Conservation (phyloP, 345 rosid genomes). For the Physaria fendleri region DNA sequence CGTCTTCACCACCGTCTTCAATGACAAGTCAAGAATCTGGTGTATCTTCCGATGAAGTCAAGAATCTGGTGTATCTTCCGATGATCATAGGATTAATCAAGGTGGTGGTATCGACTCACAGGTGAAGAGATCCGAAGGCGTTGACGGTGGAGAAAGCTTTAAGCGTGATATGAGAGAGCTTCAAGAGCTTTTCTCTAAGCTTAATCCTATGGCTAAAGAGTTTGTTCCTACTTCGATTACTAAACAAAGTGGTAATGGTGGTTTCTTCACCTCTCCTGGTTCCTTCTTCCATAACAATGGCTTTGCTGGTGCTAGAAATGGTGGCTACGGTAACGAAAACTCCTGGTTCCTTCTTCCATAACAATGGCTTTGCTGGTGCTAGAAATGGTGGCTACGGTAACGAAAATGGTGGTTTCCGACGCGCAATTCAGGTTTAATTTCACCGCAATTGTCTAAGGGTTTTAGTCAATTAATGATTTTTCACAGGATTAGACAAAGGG, state of each 20-base stretch:
- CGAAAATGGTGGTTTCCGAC: constrained; percentile 39
- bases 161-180: constrained; percentile 71
- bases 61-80: constrained; percentile 30
- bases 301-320: constrained; percentile 22
- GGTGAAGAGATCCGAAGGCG: constrained; percentile 38
- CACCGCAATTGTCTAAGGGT: constrained; percentile 5
- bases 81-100: constrained; percentile 34
- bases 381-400: constrained; percentile 30
- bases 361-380: constrained; percentile 16
- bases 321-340: constrained; percentile 31
- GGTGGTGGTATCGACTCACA: constrained; percentile 28
- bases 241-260: constrained; percentile 33
- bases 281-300: constrained; percentile 24
- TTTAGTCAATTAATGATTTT: not conserved
- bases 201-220: constrained; percentile 92
- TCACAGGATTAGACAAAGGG: not conserved
- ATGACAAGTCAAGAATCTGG: constrained; percentile 38
- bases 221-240: constrained; percentile 80
- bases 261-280: constrained; percentile 36
- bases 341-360: constrained; percentile 26
- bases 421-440: constrained; percentile 35
- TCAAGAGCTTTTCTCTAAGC: constrained; percentile 87
- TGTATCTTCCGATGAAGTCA: constrained; percentile 42
- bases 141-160: constrained; percentile 39
- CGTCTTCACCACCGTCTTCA: constrained; percentile 28